These are phyloP conservation scores for Zygotorulaspora danielsina DNA, from an alignment of 805 yeast genomes.

Conservation along the genomic window DNA sequence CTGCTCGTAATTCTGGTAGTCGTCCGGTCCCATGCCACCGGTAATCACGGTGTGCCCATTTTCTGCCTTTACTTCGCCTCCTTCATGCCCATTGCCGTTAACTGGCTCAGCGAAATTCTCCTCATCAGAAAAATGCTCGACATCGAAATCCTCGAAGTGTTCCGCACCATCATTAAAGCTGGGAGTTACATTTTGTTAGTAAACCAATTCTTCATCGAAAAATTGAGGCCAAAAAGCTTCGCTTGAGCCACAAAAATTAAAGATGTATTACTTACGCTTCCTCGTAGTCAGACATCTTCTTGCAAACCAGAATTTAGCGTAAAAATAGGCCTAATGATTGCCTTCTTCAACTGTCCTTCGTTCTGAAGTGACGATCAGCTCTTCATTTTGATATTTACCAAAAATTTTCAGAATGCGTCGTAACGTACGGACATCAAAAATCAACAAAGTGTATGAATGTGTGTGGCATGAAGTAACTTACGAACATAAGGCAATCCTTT, in stretches of 20 bases:
- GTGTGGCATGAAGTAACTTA: too few species aligned
- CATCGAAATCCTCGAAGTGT: conserved; percentile 76
- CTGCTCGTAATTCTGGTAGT: conserved; percentile 36
- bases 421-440: neutral
- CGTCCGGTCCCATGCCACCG: conserved; percentile 65
- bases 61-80: conserved; percentile 41
- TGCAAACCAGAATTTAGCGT: too few species aligned
- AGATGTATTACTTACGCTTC: conserved; percentile 39
- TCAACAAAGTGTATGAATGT: neutral
- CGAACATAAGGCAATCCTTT: too few species aligned
- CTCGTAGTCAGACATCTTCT: conserved; percentile 52
- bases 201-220: neutral
- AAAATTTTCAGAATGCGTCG: neutral
- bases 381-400: too few species aligned
- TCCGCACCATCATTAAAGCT: conserved; percentile 68
- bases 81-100: conserved; percentile 31
- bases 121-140: conserved; percentile 74
- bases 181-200: conserved; percentile 10
- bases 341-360: too few species aligned
- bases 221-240: too few species aligned
- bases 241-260: too few species aligned
- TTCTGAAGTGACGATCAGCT: too few species aligned
- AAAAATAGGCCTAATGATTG: too few species aligned
- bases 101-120: conserved; percentile 46
- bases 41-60: conserved; percentile 71